phyloP scores from a whole-genome alignment of 1,284 basidiomycete genomes.

The Mixia osmundae region DNA sequence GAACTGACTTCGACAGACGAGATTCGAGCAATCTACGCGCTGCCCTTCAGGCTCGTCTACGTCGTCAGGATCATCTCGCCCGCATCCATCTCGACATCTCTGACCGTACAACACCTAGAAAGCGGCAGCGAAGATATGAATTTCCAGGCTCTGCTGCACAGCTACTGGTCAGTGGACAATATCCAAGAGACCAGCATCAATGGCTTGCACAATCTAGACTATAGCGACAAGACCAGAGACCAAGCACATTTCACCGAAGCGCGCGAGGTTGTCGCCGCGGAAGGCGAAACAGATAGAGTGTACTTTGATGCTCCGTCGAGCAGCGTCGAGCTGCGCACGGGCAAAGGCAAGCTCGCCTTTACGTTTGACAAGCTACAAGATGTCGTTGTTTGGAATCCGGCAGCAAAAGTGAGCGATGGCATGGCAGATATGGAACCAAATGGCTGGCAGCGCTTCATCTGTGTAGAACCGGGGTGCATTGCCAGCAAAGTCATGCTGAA shows the following conservation, averaged over 20 bases:
- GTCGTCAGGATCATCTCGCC: slow-evolving; percentile 18
- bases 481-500: slow-evolving; percentile 17
- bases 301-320: slow-evolving; percentile 14
- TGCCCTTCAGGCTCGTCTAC: slow-evolving; percentile 17
- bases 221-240: slow-evolving; percentile 15
- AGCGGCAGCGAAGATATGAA: slow-evolving; percentile 11
- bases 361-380: slow-evolving; percentile 10
- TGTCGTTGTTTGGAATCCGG: slow-evolving; percentile 23
- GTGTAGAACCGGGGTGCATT: slow-evolving; percentile 25
- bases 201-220: slow-evolving; percentile 11
- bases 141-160: slow-evolving; percentile 25
- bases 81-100: background rate
- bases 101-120: background rate
- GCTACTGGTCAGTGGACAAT: slow-evolving; percentile 18
- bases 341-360: slow-evolving; percentile 8
- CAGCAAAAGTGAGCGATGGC: slow-evolving; percentile 17
- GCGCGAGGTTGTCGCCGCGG: slow-evolving; percentile 11
- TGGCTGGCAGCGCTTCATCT: slow-evolving; percentile 21
- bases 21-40: slow-evolving; percentile 11
- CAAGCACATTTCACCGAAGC: slow-evolving; percentile 5
- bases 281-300: slow-evolving; percentile 18
- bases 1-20: slow-evolving; percentile 10
- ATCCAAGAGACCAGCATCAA: slow-evolving; percentile 9
- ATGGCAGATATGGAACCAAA: slow-evolving; percentile 22
- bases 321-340: slow-evolving; percentile 7